Percentiles rank a stretch among this genome's conserved stretches.
Evolutionary conservation across 768 basidiomycete genomes (phyloP).

Genomic region (Lactarius vividus): DNA sequence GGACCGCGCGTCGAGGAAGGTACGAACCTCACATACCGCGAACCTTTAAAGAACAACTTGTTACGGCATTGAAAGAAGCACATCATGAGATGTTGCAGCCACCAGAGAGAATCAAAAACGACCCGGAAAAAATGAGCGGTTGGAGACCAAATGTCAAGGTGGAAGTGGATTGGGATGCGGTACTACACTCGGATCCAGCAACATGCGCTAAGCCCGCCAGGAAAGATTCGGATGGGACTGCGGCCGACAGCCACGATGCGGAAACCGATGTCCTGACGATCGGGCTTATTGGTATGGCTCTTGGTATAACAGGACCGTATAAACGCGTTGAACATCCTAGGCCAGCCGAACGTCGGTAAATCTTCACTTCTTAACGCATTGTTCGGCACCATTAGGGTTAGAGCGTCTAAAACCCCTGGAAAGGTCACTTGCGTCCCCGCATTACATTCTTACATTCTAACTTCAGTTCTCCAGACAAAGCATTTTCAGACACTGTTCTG

Average conservation of each 20-base stretch:
- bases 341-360: conserved; percentile 96
- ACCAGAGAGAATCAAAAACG: conserved; percentile 51
- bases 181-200: conserved; percentile 43
- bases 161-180: conserved; percentile 71
- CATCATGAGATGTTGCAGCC: conserved; percentile 69
- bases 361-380: conserved; percentile 90
- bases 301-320: not conserved
- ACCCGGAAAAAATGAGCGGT: conserved; percentile 47
- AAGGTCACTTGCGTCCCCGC: conserved; percentile 48
- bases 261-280: conserved; percentile 68
- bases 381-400: conserved; percentile 74
- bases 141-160: conserved; percentile 69
- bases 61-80: conserved; percentile 60
- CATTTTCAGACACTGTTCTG: conserved; percentile 94
- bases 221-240: conserved; percentile 25
- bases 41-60: conserved; percentile 59
- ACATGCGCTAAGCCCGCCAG: conserved; percentile 17
- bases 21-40: conserved; percentile 69
- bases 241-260: conserved; percentile 15
- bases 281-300: conserved; percentile 66
- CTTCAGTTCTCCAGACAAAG: conserved; percentile 60
- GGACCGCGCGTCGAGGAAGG: conserved; percentile 35
- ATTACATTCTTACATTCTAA: not conserved
- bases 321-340: conserved; percentile 37
- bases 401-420: conserved; percentile 82